Evolutionary conservation across 129 eudicot species (phyloP), one percentile per base, ranked within the genome.

Genomic region (Lactuca sativa): DNA sequence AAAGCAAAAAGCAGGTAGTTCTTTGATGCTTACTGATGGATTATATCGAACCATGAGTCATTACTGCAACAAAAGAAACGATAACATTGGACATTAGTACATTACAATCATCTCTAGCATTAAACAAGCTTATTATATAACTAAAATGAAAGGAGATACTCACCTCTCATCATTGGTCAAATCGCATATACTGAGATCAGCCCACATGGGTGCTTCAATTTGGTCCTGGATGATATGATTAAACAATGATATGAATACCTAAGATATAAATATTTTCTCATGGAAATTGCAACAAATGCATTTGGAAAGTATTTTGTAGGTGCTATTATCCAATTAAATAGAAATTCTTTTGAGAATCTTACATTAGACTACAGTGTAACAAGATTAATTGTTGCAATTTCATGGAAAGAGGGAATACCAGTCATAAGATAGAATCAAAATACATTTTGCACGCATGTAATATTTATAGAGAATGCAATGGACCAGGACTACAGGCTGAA

Each of bases 201-300:
- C 71, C 95, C 95, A 87, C 89, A 79, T 82, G 7, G 95, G 95
- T 18, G 90, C 95, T 67, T 87, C 95, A 48, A 87, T 84, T 70
- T 84, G 80, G 6, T 82, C 95, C 95, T 87, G 81, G 74, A 78
- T 6, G 3, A 37, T 11, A 34, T 17, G 9, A 68, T 77, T 48
- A 78, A 49, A 40, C 69, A 72, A 70, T 18, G 48, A 48, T 14
- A 62, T 47, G 34, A n/a, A 47, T 5, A 51, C 59, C 60, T 18
- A 55, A 16, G 16, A 33, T 34, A 48, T 10, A 33, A 11, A 36
- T 12, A 10, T 30, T 44, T 53, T 2, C 9, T 11, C 62, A 34
- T 40, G 47, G 4, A 33, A 9, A 68, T 7, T 2, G 51, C 17
- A 33, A 33, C 16, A 44, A 15, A 1, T 44, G 15, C 49, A 14